phyloP scores from a whole-genome alignment of 2,329 filamentous ascomycete genomes.

The Madurella fahalii region DNA sequence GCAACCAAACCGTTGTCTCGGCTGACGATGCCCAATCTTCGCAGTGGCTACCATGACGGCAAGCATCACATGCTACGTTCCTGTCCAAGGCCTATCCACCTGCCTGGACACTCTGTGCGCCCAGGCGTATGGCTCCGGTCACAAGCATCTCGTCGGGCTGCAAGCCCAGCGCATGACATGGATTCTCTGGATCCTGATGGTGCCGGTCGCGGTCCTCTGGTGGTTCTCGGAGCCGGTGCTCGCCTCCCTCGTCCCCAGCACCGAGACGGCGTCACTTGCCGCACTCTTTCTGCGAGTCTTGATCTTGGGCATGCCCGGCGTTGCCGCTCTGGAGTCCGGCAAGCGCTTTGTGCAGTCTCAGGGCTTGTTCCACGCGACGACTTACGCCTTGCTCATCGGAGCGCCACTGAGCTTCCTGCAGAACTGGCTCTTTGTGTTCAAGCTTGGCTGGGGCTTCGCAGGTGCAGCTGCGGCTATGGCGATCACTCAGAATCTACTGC shows the following conservation, averaged over 20 bases:
- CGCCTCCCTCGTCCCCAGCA: conserved; percentile 62
- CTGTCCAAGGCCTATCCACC: conserved; percentile 79
- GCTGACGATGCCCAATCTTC: neutral
- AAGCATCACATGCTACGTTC: conserved; percentile 71
- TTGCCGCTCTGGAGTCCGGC: conserved; percentile 69
- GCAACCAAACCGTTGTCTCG: too few relatives aligned
- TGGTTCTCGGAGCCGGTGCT: conserved; percentile 62
- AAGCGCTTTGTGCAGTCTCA: conserved; percentile 82
- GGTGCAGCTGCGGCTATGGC: conserved; percentile 79
- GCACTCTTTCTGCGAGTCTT: conserved; percentile 69
- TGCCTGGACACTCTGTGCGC: conserved; percentile 89
- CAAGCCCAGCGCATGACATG: conserved; percentile 77
- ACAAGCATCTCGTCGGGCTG: conserved; percentile 80
- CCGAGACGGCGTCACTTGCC: conserved; percentile 64
- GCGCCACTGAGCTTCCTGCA: conserved; percentile 72
- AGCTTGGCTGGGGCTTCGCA: conserved; percentile 63
- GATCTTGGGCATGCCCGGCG: conserved; percentile 68
- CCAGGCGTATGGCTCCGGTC: conserved; percentile 88
- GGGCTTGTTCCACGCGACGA: conserved; percentile 71
- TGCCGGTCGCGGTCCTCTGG: conserved; percentile 70
- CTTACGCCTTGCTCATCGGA: conserved; percentile 70
- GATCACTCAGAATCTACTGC: conserved; percentile 73
- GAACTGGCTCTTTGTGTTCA: conserved; percentile 78
- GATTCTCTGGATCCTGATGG: conserved; percentile 66
- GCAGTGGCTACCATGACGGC: conserved; percentile 68